Percentiles rank a stretch among this genome's conserved stretches.
Conservation (phyloP, 1,284 basidiomycete species). For the Naganishia sp. region DNA sequence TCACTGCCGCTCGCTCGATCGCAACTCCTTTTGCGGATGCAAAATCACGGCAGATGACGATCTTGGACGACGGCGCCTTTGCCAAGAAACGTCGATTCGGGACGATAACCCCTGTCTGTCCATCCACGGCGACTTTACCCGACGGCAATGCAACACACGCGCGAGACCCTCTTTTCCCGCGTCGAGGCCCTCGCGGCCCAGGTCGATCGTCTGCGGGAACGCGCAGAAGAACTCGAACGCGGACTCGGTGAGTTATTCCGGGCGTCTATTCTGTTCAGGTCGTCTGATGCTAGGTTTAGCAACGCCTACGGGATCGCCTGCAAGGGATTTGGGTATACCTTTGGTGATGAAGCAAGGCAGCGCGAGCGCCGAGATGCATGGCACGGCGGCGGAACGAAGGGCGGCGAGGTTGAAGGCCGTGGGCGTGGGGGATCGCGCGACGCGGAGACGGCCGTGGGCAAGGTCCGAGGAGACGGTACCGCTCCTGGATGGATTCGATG, state of each 20-base stretch:
- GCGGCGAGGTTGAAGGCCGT: constrained; percentile 5
- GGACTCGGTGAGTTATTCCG: background rate
- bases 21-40: too few species aligned
- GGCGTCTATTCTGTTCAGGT: too few species aligned
- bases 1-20: too few species aligned
- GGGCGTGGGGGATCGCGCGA: background rate
- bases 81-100: too few species aligned
- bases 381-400: background rate
- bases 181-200: constrained; percentile 19
- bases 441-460: background rate
- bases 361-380: constrained; percentile 22
- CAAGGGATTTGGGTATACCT: too few species aligned
- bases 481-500: background rate
- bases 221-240: constrained; percentile 25
- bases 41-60: too few species aligned
- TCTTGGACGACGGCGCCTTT: too few species aligned
- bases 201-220: constrained; percentile 12
- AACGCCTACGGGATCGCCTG: too few species aligned
- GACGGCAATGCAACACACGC: constrained; percentile 8
- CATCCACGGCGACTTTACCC: background rate
- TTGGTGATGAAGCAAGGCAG: background rate
- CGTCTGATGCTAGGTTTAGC: too few species aligned
- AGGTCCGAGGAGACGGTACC: background rate
- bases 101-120: background rate
- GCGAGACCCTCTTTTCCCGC: constrained; percentile 18